These are phyloP conservation scores for Rutstroemia sp. DNA, from an alignment of 2,329 filamentous ascomycete species.

Conservation along the genomic window DNA sequence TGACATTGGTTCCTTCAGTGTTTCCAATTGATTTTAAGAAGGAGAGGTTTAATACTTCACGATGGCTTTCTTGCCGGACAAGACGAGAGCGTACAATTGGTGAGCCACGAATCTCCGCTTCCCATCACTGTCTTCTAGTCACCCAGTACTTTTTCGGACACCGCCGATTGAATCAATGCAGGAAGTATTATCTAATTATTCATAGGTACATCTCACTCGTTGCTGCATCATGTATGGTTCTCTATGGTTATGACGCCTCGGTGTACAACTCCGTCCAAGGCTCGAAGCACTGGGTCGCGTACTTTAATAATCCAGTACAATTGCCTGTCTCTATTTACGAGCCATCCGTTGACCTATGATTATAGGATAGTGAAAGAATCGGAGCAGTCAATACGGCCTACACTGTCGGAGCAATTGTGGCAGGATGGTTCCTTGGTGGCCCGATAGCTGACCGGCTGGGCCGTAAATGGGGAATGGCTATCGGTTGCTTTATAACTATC, in stretches of 20 bases:
- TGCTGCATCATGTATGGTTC: slow-evolving; percentile 64
- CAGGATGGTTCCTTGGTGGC: slow-evolving; percentile 60
- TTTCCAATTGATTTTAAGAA: neutral
- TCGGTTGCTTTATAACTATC: slow-evolving; percentile 57
- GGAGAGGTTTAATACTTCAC: neutral
- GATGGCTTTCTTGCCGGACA: neutral
- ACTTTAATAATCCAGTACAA: slow-evolving; percentile 41
- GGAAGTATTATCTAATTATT: neutral
- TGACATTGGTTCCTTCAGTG: neutral
- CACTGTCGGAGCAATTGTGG: slow-evolving; percentile 62
- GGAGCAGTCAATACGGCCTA: slow-evolving; percentile 61
- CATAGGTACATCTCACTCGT: slow-evolving; percentile 61
- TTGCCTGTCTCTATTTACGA: neutral
- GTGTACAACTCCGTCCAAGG: slow-evolving; percentile 68
- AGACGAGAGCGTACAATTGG: slow-evolving; percentile 6
- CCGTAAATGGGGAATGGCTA: slow-evolving; percentile 56
- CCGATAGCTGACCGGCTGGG: slow-evolving; percentile 53
- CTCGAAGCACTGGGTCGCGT: slow-evolving; percentile 57
- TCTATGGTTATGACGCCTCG: slow-evolving; percentile 69
- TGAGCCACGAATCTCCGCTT: neutral
- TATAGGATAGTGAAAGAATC: slow-evolving; percentile 34
- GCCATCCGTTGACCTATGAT: neutral
- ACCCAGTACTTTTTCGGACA: neutral
- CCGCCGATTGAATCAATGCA: neutral
- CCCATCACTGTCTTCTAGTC: neutral